These are phyloP conservation scores for Persicaria tinctoria DNA, from an alignment of 148 eudicot species.

Conservation along the genomic window DNA sequence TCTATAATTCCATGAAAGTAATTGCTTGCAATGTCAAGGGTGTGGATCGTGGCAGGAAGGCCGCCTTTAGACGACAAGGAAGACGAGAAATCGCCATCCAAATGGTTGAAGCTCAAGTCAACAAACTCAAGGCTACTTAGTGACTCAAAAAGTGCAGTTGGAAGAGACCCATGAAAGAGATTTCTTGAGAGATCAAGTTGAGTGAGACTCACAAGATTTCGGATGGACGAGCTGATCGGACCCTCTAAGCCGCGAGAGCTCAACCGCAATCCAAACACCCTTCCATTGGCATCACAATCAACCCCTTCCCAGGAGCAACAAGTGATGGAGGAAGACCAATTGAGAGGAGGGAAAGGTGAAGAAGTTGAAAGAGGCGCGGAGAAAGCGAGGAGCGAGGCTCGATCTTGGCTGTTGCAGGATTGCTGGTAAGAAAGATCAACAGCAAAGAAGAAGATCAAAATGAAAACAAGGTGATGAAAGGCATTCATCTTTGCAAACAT, in stretches of 20 bases:
- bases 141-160: constrained; percentile 47
- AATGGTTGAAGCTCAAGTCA: constrained; percentile 62
- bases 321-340: constrained; percentile 44
- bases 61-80: constrained; percentile 23
- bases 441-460: constrained; percentile 6
- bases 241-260: constrained; percentile 52
- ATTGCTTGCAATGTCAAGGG: constrained; percentile 53
- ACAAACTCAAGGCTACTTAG: constrained; percentile 37
- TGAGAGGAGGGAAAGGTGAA: constrained; percentile 22
- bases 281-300: constrained; percentile 35
- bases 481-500: neutral
- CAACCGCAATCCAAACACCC: constrained; percentile 38
- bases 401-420: constrained; percentile 42
- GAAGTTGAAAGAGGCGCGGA: constrained; percentile 22
- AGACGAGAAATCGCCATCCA: constrained; percentile 34
- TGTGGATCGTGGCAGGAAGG: constrained; percentile 33
- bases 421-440: constrained; percentile 31
- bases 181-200: constrained; percentile 60
- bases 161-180: constrained; percentile 51
- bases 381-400: constrained; percentile 40
- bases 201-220: constrained; percentile 40
- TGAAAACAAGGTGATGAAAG: neutral
- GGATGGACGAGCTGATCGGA: constrained; percentile 31
- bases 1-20: constrained; percentile 42
- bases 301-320: constrained; percentile 86